Evolutionary conservation across 441 rosid species (phyloP), one percentile per base, ranked within the genome.

Genomic region (Kokia cookei): DNA sequence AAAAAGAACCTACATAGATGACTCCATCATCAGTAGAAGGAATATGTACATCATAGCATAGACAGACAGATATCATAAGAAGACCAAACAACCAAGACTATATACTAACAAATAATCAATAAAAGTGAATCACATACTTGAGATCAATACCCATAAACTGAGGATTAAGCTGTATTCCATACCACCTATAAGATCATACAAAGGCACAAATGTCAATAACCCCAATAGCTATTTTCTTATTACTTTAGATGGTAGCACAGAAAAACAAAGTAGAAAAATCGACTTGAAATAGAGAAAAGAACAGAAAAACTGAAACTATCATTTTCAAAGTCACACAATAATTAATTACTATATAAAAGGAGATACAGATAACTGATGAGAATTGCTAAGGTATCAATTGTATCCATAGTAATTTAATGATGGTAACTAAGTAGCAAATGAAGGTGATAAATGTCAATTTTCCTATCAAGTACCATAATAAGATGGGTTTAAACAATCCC

Each of bases 81-180:
- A 27, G 75, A n/a, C 54, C 67, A 60, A 27, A 27, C 1, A 48
- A 48, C 43, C 6, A 50, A 27, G 14, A 48, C 8, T 47, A 14
- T 22, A 19, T 48, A 15, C 48, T 4, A 48, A 8, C 26, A 67
- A 48, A 8, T 48, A 27, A 37, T 37, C 40, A 37, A 8, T 37
- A 29, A 22, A 35, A 51, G 58, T 48, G 60, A 55, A 72, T 35
- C 6, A 81, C 93, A 77, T 91, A 94, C 97, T 92, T 91, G 81
- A 94, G 94, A 83, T 93, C 98, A 50, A 91, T 86, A 73, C 87
- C 87, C 84, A 91, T 51, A 82, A 91, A 91, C 73, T 84, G 90
- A 79, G 98, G 98, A 86, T 94, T 94, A 51, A 93, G 90, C 80
- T 94, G 97, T 82, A 88, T 75, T 48, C 96, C 98, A 75, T 91